These are phyloP conservation scores for Paxillus ammoniavirescens DNA, from an alignment of 768 basidiomycete genomes.

Conservation along the genomic window DNA sequence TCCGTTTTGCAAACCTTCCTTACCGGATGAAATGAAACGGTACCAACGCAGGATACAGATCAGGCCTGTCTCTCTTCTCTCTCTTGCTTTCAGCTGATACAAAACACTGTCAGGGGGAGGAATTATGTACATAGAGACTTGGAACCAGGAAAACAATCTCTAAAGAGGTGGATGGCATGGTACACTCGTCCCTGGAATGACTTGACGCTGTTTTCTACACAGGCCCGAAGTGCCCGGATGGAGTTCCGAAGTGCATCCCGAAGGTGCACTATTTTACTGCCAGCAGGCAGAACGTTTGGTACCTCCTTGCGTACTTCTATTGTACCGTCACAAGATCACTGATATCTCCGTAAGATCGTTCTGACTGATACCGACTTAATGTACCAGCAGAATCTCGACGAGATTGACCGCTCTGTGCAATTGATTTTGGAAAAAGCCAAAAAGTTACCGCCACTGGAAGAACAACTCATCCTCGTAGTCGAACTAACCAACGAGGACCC, in stretches of 20 bases:
- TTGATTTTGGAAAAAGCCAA: background rate
- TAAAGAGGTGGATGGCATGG: background rate
- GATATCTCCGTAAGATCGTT: background rate
- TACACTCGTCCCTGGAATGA: background rate
- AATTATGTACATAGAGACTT: background rate
- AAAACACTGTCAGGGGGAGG: background rate
- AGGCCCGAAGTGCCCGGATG: background rate
- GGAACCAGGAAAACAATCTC: background rate
- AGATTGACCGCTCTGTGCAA: background rate
- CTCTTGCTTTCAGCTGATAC: background rate
- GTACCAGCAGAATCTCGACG: background rate
- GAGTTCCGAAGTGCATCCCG: slow-evolving; percentile 23
- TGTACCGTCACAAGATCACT: background rate
- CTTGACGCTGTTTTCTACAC: background rate
- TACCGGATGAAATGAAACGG: background rate
- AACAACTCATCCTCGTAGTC: background rate
- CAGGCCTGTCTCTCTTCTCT: background rate
- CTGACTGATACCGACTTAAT: slow-evolving; percentile 8
- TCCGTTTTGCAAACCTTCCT: background rate
- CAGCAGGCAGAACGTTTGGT: slow-evolving; percentile 23
- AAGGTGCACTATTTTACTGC: slow-evolving; percentile 24
- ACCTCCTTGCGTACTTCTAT: background rate
- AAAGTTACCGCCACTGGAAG: background rate
- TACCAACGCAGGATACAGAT: background rate
- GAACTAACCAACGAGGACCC: slow-evolving; percentile 6